phyloP scores from a whole-genome alignment of 139 green algal species.

The Tetraselmis chui region DNA sequence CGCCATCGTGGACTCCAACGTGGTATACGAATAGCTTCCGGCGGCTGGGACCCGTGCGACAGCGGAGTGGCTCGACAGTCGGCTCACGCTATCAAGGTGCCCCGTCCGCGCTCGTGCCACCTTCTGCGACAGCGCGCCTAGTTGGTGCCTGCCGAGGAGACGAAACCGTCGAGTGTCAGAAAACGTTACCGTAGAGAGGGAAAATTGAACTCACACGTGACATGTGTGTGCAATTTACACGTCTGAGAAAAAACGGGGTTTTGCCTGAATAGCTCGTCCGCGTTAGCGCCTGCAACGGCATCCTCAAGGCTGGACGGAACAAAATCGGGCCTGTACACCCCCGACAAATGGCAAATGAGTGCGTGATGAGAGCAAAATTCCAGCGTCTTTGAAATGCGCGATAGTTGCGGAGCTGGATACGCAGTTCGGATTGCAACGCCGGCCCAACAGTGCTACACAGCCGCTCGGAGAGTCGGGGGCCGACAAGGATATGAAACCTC shows the following conservation, averaged over 20 bases:
- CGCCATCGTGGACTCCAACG: background rate
- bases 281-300: background rate
- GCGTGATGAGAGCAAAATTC: too few species aligned
- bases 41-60: too few species aligned
- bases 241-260: background rate
- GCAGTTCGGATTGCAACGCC: too few species aligned
- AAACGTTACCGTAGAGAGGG: background rate
- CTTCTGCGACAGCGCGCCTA: background rate
- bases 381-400: too few species aligned
- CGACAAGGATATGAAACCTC: too few species aligned
- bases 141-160: background rate
- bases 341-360: too few species aligned
- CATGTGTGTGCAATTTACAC: too few species aligned
- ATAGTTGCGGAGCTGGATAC: too few species aligned
- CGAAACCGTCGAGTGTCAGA: background rate
- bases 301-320: background rate
- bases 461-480: too few species aligned
- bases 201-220: too few species aligned
- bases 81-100: background rate
- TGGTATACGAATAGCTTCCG: background rate
- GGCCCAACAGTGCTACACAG: too few species aligned
- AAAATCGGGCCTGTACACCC: background rate
- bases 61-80: background rate
- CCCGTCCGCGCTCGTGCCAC: background rate
- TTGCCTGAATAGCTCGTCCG: background rate